Base-by-base conservation (phyloP, 148 eudicot species). In the Tetragonia tetragonoides region DNA sequence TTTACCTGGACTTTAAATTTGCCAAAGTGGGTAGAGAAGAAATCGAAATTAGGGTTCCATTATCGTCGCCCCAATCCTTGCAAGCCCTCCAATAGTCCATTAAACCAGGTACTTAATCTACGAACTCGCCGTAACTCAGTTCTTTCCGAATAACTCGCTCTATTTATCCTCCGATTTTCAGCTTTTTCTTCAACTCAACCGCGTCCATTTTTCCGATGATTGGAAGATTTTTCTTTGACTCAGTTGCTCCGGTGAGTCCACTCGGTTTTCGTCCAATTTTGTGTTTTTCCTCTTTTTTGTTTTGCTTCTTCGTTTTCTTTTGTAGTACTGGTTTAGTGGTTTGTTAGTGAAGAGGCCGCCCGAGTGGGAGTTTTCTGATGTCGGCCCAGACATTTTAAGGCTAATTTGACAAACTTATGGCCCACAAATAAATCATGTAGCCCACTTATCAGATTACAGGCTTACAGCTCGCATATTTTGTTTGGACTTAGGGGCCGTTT, bases 71-170 rank as follows among this genome's bases (percentile, higher is more conserved):
- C 97, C 97, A 93, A 77, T 93, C 97, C 68, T 47, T 73, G 70
- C 86, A 83, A 66, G 95, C 94, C 77, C 87, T 83, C 97, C 99
- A 96, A 85, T 86, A 84, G 38, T 89, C 93, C 89, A 86, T 93
- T 5, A 96, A 81, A 44, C 93, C 98, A 8, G 93, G 91, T 6
- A 93, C 68, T 84, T 90, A 96, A 23, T 84, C 77, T 0, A 76
- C 91, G 77, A 93, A 96, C 40, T 96, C 91, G 46, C 74, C 40
- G 89, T 96, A 96, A 79, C 87, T 91, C 68, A 96, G 54, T 61
- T 88, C 88, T 51, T 84, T 88, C 24, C 90, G 95, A 70, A 89
- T 88, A 57, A 96, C 90, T 83, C 87, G 88, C 82, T 91, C 97
- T 53, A 96, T 83, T 67, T 79, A 53, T 39, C 97, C 98, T 65